Conservation (phyloP, 306 rosid genomes). For the Fragaria ananassa region DNA sequence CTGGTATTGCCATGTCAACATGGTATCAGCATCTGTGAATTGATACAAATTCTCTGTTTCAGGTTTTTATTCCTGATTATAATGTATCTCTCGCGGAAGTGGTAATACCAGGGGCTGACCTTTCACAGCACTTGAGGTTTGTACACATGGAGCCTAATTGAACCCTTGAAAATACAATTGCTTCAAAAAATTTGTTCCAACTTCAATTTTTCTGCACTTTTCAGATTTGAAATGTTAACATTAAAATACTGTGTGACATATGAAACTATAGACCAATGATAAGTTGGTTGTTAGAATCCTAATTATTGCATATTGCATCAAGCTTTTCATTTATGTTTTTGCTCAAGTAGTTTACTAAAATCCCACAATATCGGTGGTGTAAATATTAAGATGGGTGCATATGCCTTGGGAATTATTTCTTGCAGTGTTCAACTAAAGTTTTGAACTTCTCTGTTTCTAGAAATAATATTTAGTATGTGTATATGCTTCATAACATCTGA, state of each 20-base stretch:
- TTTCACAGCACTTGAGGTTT: constrained; percentile 71
- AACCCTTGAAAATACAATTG: not conserved
- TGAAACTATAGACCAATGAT: not conserved
- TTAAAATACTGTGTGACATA: not conserved
- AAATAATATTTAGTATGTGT: not conserved
- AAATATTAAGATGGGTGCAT: not conserved
- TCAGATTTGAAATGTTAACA: not conserved
- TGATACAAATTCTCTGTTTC: constrained; percentile 29
- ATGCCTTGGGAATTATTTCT: not conserved
- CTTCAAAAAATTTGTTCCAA: not conserved
- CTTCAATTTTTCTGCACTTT: not conserved
- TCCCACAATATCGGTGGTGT: not conserved
- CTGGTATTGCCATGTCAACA: not conserved
- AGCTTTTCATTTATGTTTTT: not conserved
- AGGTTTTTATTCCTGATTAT: constrained; percentile 77
- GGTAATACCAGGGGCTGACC: constrained; percentile 76
- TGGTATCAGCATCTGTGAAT: not conserved
- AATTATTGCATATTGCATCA: too few relatives aligned
- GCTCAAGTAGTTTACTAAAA: not conserved
- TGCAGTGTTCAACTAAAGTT: not conserved
- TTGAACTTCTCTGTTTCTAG: not conserved
- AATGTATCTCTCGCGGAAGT: constrained; percentile 76
- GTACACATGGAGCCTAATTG: constrained; percentile 20
- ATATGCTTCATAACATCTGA: constrained; percentile 20
- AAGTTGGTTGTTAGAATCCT: not conserved